Conservation (phyloP, 805 yeast species). For the Metschnikowia bowlesiae region DNA sequence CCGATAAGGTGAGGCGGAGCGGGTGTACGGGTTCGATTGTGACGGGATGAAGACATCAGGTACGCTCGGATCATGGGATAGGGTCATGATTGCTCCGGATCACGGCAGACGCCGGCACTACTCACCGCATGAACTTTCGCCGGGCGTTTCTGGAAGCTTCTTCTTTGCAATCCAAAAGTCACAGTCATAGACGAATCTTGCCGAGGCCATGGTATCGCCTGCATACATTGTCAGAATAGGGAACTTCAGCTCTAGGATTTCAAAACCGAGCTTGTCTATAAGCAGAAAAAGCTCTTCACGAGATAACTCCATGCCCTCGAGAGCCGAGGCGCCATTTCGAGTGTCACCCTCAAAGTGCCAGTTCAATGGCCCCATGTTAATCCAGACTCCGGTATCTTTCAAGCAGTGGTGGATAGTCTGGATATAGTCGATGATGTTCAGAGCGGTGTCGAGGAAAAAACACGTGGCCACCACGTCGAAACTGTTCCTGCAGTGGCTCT, state of each 20-base stretch:
- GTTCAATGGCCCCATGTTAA: constrained; percentile 63
- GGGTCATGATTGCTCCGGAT: no score
- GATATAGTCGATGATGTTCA: constrained; percentile 55
- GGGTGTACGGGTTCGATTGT: not conserved
- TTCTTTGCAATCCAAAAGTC: constrained; percentile 55
- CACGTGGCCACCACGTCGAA: constrained; percentile 51
- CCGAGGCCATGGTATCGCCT: constrained; percentile 46
- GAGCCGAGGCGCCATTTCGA: constrained; percentile 17
- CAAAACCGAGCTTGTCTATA: constrained; percentile 48
- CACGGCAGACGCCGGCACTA: no score
- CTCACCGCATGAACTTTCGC: no score
- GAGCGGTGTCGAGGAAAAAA: constrained; percentile 62
- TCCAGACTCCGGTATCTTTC: constrained; percentile 48
- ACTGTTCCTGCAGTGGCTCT: constrained; percentile 18
- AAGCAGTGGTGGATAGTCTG: constrained; percentile 45
- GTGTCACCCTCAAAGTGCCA: constrained; percentile 62
- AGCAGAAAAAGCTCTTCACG: constrained; percentile 50
- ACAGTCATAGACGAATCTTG: constrained; percentile 55
- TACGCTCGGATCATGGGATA: not conserved
- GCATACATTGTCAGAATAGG: constrained; percentile 51
- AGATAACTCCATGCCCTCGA: constrained; percentile 57
- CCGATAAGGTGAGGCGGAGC: constrained; percentile 3
- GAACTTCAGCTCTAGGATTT: constrained; percentile 39
- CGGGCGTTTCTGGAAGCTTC: not conserved
- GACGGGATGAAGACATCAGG: not conserved